Evolutionary conservation across 148 eudicot genomes (phyloP), one percentile per base, ranked within the genome.

Genomic region (Arctostaphylos glauca): DNA sequence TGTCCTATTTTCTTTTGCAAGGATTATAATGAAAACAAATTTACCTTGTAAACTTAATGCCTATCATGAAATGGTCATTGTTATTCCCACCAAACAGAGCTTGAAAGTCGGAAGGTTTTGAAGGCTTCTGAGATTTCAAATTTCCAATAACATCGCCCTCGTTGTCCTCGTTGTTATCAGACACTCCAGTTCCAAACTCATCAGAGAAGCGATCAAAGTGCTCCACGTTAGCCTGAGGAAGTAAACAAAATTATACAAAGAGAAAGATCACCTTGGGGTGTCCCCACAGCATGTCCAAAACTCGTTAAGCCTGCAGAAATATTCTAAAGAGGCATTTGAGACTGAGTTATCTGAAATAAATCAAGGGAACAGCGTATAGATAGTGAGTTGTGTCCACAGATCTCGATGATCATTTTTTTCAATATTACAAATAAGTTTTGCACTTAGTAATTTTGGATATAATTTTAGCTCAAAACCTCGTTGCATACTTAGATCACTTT

Each of bases 61-160:
- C 97, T 72, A 94, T 86, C 97, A 94, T 89, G 84, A 96, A 96
- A 86, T 87, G 90, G 86, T 96, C 99, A 70, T 93, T 85, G 84
- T 91, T 93, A 87, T 94, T 94, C 66, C 88, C 95, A 80, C 95
- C 96, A 90, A 96, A 91, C 47, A 96, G 89, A 66, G 92, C 90
- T 80, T 93, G 86, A 84, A 81, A 89, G 83, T 96, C 99, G 25
- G 93, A 84, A 84, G 99, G 99, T 82, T 96, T 96, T 56, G 90
- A 79, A 55, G 90, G 59, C 81, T 86, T 90, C 66, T 87, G 83
- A 52, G 87, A 83, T 78, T 86, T 90, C 52, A 72, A 73, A 46
- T 74, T 86, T 70, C 84, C 84, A 54, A 70, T 56, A 52, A 58
- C 84, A 76, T 10, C 21, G 75, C 54, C 74, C 4, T 85, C 85